phyloP scores from a whole-genome alignment of 805 yeast species.

The Pichia paraexigua region DNA sequence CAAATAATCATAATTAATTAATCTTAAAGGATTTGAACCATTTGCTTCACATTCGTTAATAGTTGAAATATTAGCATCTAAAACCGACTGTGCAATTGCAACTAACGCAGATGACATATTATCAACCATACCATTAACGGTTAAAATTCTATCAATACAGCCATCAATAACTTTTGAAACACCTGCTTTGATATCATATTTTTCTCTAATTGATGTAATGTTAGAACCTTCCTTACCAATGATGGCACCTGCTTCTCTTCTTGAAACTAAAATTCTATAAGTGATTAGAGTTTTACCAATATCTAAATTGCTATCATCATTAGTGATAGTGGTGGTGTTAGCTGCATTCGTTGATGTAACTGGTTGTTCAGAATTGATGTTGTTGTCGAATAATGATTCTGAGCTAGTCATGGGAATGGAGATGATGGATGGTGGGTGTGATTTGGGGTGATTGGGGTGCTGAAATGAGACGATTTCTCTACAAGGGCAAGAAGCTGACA shows the following conservation, averaged over 20 bases:
- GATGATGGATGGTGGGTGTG: background rate
- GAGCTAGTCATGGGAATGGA: conserved; percentile 15
- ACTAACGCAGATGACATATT: conserved; percentile 64
- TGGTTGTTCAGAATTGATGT: conserved; percentile 19
- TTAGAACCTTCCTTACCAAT: conserved; percentile 81
- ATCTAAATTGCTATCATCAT: background rate
- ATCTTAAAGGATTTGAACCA: conserved; percentile 26
- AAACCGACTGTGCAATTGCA: conserved; percentile 58
- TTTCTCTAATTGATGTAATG: conserved; percentile 66
- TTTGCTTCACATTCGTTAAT: conserved; percentile 17
- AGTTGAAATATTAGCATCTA: conserved; percentile 32
- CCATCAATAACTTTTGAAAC: conserved; percentile 76
- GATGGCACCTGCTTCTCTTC: conserved; percentile 84
- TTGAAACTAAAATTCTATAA: conserved; percentile 59
- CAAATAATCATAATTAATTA: conserved; percentile 40
- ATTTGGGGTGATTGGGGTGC: background rate
- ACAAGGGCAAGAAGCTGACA: background rate
- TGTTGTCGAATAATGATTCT: conserved; percentile 28
- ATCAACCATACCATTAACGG: conserved; percentile 67
- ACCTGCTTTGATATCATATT: conserved; percentile 76
- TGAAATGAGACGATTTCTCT: background rate
- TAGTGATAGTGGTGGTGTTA: background rate
- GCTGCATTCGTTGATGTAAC: background rate
- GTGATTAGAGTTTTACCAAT: conserved; percentile 27
- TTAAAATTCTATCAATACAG: conserved; percentile 73